Evolutionary conservation across 179 eudicot genomes (phyloP), one percentile per base, ranked within the genome.

Genomic region (Heliamphora pulchella): DNA sequence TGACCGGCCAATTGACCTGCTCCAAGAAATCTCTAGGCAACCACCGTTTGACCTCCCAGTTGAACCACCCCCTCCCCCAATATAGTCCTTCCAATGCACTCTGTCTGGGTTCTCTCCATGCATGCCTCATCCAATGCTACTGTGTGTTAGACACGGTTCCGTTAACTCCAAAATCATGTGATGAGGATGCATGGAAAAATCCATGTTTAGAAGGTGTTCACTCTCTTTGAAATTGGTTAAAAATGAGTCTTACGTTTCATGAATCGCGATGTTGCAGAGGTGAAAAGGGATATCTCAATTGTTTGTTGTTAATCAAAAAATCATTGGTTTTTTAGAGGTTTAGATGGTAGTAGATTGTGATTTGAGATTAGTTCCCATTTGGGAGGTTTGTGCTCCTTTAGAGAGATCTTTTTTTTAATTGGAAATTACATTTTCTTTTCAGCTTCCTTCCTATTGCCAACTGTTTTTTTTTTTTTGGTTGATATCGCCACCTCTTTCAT

Each of bases 171-270:
- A 31, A 31, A 31, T 31, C 31, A 65, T 43, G 31, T 65, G 69
- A 64, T 43, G 31, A 0, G 15, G 22, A 22, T 64, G 44, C 8
- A 8, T 64, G 9, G 6, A 39, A 31, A 70, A 46, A 70, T 41
- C 39, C 39, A 46, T 47, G 74, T n/a, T 2, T 71, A 47, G 14
- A 18, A 71, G 55, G 57, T 53, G 47, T 44, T 48, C 57, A 18
- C n/a, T 71, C 74, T 47, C 57, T 48, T 48, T 72, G 76, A 50
- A 72, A 51, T 17, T 51, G 46, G 76, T 72, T 14, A 22, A 72
- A 20, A 61, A 10, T 3, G 11, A 51, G 20, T 72, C 59, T 72
- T 71, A 18, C 50, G 18, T 20, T 50, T 72, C 41, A 22, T 72
- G 55, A 11, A 15, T 20, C 44, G 18, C 13, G 11, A 51, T 6